Percentiles rank a stretch among this genome's conserved stretches.
phyloP scores from a whole-genome alignment of 768 basidiomycete species.

The Pleurotus giganteus region DNA sequence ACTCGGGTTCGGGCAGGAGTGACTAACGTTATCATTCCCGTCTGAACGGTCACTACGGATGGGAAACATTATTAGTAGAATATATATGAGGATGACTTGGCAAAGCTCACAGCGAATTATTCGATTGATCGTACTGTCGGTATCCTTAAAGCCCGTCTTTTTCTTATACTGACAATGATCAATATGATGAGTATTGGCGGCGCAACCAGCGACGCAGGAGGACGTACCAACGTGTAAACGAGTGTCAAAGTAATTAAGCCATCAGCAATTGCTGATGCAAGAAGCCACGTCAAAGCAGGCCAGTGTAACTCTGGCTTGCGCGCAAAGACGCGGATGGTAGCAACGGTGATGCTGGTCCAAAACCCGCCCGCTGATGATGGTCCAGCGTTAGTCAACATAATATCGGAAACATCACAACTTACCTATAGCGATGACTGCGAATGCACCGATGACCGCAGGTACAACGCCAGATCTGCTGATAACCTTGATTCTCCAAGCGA shows the following conservation, averaged over 20 bases:
- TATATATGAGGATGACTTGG: conserved; percentile 1
- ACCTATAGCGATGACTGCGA: background rate
- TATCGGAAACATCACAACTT: background rate
- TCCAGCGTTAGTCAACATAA: background rate
- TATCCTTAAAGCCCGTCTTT: conserved; percentile 32
- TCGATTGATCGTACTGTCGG: conserved; percentile 33
- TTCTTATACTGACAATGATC: conserved; percentile 21
- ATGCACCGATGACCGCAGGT: background rate
- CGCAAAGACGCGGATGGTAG: conserved; percentile 32
- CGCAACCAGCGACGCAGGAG: background rate
- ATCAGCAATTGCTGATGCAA: conserved; percentile 40
- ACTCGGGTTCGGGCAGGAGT: background rate
- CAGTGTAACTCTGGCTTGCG: conserved; percentile 43
- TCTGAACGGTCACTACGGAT: conserved; percentile 34
- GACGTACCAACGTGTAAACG: conserved; percentile 32
- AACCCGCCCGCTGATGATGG: conserved; percentile 34
- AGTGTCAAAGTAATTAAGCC: conserved; percentile 38
- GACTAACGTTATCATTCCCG: conserved; percentile 30
- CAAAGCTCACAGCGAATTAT: conserved; percentile 28
- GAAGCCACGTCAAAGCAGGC: conserved; percentile 43
- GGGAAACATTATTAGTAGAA: background rate
- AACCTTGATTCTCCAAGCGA: background rate
- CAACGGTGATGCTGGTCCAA: conserved; percentile 37
- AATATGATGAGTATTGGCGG: background rate
- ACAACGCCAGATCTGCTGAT: background rate